Percentiles rank a stretch among this genome's conserved stretches.
Conservation (phyloP, 2,329 filamentous ascomycete genomes). For the Ilyonectria sp. region DNA sequence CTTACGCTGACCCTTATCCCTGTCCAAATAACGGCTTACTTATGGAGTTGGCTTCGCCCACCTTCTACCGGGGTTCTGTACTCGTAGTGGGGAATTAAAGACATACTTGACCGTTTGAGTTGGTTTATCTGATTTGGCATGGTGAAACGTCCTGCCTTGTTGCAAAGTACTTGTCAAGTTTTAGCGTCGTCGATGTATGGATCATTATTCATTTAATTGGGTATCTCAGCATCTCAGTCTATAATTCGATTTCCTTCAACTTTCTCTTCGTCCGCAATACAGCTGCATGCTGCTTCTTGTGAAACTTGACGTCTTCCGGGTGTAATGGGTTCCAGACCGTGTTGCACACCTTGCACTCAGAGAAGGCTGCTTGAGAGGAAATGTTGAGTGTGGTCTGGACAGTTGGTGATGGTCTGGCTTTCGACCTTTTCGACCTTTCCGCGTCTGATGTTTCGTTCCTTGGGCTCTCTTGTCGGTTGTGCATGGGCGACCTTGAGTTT, state of each 20-base stretch:
- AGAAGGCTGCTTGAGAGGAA: slow-evolving; percentile 58
- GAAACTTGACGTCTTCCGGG: slow-evolving; percentile 61
- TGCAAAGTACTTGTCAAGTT: background rate
- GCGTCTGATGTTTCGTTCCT: slow-evolving; percentile 14
- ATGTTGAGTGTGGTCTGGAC: slow-evolving; percentile 63
- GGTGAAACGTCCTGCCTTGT: background rate
- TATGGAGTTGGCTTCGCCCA: background rate
- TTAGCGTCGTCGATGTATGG: background rate
- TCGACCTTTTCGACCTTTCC: slow-evolving; percentile 34
- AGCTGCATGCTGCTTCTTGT: slow-evolving; percentile 57
- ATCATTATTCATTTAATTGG: slow-evolving; percentile 33
- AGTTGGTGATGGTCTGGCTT: slow-evolving; percentile 40
- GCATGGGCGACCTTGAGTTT: background rate
- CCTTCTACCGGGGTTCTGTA: background rate
- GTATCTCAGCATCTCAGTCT: slow-evolving; percentile 46
- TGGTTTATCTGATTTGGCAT: background rate
- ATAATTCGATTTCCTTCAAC: slow-evolving; percentile 41
- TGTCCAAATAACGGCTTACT: background rate
- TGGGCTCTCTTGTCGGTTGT: slow-evolving; percentile 2
- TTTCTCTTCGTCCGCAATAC: slow-evolving; percentile 50
- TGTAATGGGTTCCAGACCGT: slow-evolving; percentile 62
- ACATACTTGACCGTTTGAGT: background rate
- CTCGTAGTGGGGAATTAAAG: slow-evolving; percentile 3
- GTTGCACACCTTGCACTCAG: slow-evolving; percentile 60
- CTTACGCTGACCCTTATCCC: background rate